Percentiles rank a stretch among this genome's conserved stretches.
These are phyloP conservation scores for Casuarina equisetifolia DNA, from an alignment of 306 rosid genomes.

Conservation along the genomic window DNA sequence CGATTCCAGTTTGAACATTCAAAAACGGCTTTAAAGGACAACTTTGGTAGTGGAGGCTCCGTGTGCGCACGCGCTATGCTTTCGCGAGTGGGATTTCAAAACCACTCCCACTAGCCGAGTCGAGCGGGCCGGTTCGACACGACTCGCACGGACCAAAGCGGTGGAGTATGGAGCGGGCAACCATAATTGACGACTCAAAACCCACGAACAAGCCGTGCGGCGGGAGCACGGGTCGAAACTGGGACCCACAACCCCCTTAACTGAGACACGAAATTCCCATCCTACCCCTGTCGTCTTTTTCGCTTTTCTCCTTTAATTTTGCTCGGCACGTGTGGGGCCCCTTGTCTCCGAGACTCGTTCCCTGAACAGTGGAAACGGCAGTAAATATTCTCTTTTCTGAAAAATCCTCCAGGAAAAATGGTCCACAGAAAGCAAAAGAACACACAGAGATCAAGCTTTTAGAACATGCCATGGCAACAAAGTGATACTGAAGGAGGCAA, in stretches of 20 bases:
- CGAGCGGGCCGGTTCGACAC: constrained; percentile 1
- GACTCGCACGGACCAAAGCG: background rate
- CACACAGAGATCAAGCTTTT: background rate
- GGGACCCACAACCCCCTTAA: constrained; percentile 15
- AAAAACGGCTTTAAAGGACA: constrained; percentile 11
- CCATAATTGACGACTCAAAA: constrained; percentile 22
- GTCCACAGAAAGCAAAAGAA: background rate
- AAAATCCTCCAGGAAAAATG: background rate
- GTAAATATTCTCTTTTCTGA: background rate
- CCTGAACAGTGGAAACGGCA: background rate
- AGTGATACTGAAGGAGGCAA: background rate
- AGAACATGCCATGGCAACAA: background rate
- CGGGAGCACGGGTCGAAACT: constrained; percentile 23
- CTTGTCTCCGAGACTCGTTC: background rate
- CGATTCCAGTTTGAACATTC: constrained; percentile 40
- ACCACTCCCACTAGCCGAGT: background rate
- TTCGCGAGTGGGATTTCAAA: background rate
- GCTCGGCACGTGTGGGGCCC: background rate
- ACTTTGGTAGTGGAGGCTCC: constrained; percentile 37
- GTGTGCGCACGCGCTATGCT: constrained; percentile 31
- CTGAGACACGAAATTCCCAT: background rate
- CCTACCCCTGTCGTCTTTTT: background rate
- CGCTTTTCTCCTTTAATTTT: background rate
- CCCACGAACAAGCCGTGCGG: background rate
- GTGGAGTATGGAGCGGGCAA: constrained; percentile 15